phyloP scores from a whole-genome alignment of 352 stramenopile species.

The Phytophthora europaea region DNA sequence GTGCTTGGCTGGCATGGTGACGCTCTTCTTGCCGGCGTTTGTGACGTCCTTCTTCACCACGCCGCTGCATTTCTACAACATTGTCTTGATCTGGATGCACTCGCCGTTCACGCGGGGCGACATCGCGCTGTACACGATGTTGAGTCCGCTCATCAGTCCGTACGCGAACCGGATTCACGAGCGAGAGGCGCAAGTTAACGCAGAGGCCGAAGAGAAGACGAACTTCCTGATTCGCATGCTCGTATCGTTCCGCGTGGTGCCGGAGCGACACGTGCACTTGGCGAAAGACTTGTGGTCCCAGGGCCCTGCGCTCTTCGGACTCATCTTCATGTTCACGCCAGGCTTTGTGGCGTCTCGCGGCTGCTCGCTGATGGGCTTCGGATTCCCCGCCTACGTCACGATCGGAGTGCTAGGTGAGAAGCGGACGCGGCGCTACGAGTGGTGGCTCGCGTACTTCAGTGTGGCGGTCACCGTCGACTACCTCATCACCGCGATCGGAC shows the following conservation, averaged over 20 bases:
- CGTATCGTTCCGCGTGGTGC: conserved; percentile 70
- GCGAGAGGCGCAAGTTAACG: conserved; percentile 23
- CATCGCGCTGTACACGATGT: conserved; percentile 75
- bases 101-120: conserved; percentile 77
- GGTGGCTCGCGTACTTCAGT: conserved; percentile 89
- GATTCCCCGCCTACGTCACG: conserved; percentile 85
- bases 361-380: conserved; percentile 79
- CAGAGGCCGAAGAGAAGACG: conserved; percentile 48
- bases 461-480: conserved; percentile 81
- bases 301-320: conserved; percentile 73
- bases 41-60: conserved; percentile 60
- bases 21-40: conserved; percentile 77
- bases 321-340: conserved; percentile 90
- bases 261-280: conserved; percentile 72
- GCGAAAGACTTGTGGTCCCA: conserved; percentile 85
- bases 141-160: conserved; percentile 76
- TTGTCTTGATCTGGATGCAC: conserved; percentile 87
- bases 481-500: conserved; percentile 61
- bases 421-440: conserved; percentile 83
- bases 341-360: conserved; percentile 85
- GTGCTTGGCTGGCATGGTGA: conserved; percentile 59
- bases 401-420: conserved; percentile 86
- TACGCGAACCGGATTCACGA: conserved; percentile 80
- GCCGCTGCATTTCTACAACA: conserved; percentile 70
- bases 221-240: conserved; percentile 81